A percentile compares a stretch with the other conserved stretches of the same genome.
phyloP scores from a whole-genome alignment of 2,329 filamentous ascomycete genomes.

The Trichophyton simii region DNA sequence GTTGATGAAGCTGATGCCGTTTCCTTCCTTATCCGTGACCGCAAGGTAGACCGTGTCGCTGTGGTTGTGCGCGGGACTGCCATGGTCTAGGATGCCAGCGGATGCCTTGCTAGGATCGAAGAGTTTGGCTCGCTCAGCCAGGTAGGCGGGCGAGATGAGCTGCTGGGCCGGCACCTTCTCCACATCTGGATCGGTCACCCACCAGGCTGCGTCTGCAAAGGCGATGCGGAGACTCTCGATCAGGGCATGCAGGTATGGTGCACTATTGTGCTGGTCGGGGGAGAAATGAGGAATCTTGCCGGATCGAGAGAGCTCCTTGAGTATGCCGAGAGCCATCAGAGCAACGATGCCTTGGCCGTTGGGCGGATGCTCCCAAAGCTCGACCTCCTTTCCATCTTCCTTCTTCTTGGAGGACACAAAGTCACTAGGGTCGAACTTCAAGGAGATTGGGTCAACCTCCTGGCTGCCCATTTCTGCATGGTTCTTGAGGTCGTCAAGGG shows the following conservation, averaged over 20 bases:
- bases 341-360: slow-evolving; percentile 95
- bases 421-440: slow-evolving; percentile 60
- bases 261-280: slow-evolving; percentile 64
- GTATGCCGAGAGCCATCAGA: slow-evolving; percentile 82
- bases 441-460: slow-evolving; percentile 69
- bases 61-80: slow-evolving; percentile 71
- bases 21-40: slow-evolving; percentile 67
- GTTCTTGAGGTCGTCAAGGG: slow-evolving; percentile 64
- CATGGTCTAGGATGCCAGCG: slow-evolving; percentile 47
- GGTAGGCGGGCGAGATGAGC: slow-evolving; percentile 61
- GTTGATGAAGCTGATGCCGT: slow-evolving; percentile 94
- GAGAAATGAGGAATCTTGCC: slow-evolving; percentile 62
- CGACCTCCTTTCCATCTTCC: slow-evolving; percentile 42
- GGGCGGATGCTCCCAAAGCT: slow-evolving; percentile 93
- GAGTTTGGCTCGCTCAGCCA: slow-evolving; percentile 54
- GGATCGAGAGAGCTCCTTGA: slow-evolving; percentile 68
- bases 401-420: slow-evolving; percentile 37
- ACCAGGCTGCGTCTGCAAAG: slow-evolving; percentile 86
- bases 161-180: slow-evolving; percentile 55
- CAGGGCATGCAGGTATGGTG: slow-evolving; percentile 69
- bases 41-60: slow-evolving; percentile 94
- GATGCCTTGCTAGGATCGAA: slow-evolving; percentile 44
- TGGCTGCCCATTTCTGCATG: slow-evolving; percentile 65
- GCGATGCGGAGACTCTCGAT: slow-evolving; percentile 80
- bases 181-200: slow-evolving; percentile 69